These are phyloP conservation scores for Fimicolochytrium jonesii DNA, from an alignment of 192 early-diverging fungal species.

Conservation along the genomic window DNA sequence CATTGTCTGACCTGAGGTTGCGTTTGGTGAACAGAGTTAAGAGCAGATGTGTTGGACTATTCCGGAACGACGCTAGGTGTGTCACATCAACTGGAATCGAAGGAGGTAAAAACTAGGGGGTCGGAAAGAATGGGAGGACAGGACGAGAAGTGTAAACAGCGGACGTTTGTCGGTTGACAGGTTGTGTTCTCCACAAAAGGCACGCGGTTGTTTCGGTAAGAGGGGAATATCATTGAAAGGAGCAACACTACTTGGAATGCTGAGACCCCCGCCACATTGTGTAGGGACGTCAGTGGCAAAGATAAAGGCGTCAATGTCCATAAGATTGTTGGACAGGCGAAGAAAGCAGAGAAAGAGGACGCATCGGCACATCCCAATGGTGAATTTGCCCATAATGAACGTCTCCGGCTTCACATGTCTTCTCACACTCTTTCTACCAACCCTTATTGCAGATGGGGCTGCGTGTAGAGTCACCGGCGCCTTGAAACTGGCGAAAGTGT, in stretches of 20 bases:
- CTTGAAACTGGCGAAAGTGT: conserved; percentile 71
- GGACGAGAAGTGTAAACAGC: no score
- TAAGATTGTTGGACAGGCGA: conserved; percentile 17
- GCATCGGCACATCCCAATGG: background rate
- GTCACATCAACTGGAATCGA: conserved; percentile 46
- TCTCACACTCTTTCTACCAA: no score
- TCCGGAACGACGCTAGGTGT: conserved; percentile 55
- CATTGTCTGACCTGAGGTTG: background rate
- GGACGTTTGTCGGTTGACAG: no score
- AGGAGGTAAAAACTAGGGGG: no score
- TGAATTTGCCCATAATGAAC: no score
- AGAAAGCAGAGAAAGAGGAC: background rate
- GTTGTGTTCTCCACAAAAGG: background rate
- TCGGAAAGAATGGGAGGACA: no score
- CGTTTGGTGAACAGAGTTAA: conserved; percentile 52
- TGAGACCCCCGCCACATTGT: no score
- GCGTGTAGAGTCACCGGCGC: conserved; percentile 71
- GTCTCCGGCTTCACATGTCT: no score
- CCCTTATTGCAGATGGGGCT: no score
- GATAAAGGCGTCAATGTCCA: conserved; percentile 16
- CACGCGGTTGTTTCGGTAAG: background rate
- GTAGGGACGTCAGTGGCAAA: no score
- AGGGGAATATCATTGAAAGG: no score
- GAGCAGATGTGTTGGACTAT: conserved; percentile 67
- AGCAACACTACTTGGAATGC: no score